A percentile compares a stretch with the other conserved stretches of the same genome.
phyloP scores from a whole-genome alignment of 768 basidiomycete species.

The Kwoniella bestiolae region DNA sequence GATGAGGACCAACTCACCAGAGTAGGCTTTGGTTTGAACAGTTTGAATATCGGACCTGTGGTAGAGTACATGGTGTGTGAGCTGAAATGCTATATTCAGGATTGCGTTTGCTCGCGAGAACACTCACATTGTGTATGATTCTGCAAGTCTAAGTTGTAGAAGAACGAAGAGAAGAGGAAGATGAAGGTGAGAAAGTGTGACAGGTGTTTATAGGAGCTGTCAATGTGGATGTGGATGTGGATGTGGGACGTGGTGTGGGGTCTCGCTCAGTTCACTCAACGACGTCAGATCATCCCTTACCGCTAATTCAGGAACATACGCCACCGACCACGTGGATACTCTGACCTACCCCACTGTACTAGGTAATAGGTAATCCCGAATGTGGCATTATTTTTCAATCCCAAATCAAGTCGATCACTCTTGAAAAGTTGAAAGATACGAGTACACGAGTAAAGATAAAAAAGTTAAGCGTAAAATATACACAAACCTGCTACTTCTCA shows the following conservation, averaged over 20 bases:
- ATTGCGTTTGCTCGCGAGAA: neutral
- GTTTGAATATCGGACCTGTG: conserved; percentile 63
- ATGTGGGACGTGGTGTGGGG: neutral
- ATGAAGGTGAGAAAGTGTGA: conserved; percentile 12
- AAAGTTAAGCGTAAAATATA: neutral
- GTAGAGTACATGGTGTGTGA: neutral
- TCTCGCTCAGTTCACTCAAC: neutral
- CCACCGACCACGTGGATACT: neutral
- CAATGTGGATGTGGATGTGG: conserved; percentile 10
- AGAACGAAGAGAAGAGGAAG: conserved; percentile 12
- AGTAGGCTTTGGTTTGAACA: conserved; percentile 80
- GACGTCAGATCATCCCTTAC: conserved; percentile 8
- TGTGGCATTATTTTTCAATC: conserved; percentile 24
- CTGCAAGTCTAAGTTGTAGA: conserved; percentile 6
- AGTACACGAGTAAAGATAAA: neutral
- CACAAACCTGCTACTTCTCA: neutral
- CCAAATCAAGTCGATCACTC: neutral
- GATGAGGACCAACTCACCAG: conserved; percentile 61
- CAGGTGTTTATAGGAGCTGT: neutral
- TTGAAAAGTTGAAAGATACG: neutral
- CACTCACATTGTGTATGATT: conserved; percentile 27
- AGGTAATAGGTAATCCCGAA: conserved; percentile 8
- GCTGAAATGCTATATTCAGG: neutral
- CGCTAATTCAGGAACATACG: neutral
- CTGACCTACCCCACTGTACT: neutral